phyloP scores from a whole-genome alignment of 306 rosid species.

The Pyrus bretschneideri region DNA sequence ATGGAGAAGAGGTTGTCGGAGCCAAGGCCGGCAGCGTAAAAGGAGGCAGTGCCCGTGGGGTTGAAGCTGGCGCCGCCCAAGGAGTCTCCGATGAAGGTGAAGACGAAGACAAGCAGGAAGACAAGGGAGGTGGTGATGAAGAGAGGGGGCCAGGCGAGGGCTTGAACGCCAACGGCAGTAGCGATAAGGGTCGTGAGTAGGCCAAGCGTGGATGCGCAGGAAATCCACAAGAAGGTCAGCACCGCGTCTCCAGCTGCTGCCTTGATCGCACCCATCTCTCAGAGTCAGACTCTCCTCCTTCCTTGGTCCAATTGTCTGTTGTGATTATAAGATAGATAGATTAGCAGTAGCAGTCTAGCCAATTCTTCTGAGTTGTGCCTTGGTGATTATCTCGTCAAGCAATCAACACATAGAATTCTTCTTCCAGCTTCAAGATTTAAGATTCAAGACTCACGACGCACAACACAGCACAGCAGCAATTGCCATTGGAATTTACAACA shows the following conservation, averaged over 20 bases:
- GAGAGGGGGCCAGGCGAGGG: slow-evolving; percentile 44
- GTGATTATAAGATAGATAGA: background rate
- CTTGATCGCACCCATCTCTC: slow-evolving; percentile 42
- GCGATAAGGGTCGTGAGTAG: slow-evolving; percentile 32
- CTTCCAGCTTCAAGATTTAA: background rate
- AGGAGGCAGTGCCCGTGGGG: slow-evolving; percentile 73
- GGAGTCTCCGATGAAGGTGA: slow-evolving; percentile 43
- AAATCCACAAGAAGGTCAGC: slow-evolving; percentile 70
- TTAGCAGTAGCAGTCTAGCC: background rate
- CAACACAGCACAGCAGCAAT: too few relatives aligned
- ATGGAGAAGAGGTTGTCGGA: slow-evolving; percentile 65
- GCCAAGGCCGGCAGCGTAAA: slow-evolving; percentile 67
- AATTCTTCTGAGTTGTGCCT: background rate
- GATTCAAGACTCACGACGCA: background rate
- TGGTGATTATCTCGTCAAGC: background rate
- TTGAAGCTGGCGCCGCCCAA: slow-evolving; percentile 95
- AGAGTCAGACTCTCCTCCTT: background rate
- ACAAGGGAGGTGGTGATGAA: slow-evolving; percentile 48
- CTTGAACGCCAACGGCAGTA: slow-evolving; percentile 35
- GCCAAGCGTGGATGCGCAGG: slow-evolving; percentile 56
- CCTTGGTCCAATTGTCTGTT: background rate
- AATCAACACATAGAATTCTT: too few relatives aligned
- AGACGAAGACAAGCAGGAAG: slow-evolving; percentile 52
- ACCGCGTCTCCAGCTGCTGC: slow-evolving; percentile 63
- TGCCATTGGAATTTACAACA: too few relatives aligned